phyloP scores from a whole-genome alignment of 805 yeast genomes.

The Candida yuanshanica region DNA sequence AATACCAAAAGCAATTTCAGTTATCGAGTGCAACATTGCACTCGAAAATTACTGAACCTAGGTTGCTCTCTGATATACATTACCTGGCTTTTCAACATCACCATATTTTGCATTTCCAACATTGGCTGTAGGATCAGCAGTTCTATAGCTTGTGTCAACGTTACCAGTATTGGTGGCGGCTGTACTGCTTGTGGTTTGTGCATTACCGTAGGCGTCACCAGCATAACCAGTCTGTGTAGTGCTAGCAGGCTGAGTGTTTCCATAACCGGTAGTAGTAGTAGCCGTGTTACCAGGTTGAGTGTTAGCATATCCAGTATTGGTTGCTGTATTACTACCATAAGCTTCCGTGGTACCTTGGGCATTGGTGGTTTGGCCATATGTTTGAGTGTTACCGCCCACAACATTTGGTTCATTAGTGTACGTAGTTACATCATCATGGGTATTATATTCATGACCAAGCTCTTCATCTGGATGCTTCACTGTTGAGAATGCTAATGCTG shows the following conservation, averaged over 20 bases:
- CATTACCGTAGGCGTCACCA: not conserved
- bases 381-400: not conserved
- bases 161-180: not conserved
- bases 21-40: too few relatives aligned
- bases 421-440: slow-evolving; percentile 1
- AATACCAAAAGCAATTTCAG: too few relatives aligned
- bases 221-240: not conserved
- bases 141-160: not conserved
- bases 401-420: not conserved
- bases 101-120: not conserved
- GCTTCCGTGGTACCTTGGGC: too few relatives aligned
- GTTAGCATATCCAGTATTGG: not conserved
- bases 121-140: not conserved
- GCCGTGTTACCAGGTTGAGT: not conserved
- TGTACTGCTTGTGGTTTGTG: not conserved
- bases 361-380: not conserved
- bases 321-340: too few relatives aligned
- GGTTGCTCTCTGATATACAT: not conserved
- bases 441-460: slow-evolving; percentile 1
- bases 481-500: slow-evolving; percentile 5
- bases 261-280: not conserved
- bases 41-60: too few relatives aligned
- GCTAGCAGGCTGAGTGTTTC: too few relatives aligned
- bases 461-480: slow-evolving; percentile 4
- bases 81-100: not conserved